phyloP scores from a whole-genome alignment of 306 rosid species.

The Citrullus mucosospermus region DNA sequence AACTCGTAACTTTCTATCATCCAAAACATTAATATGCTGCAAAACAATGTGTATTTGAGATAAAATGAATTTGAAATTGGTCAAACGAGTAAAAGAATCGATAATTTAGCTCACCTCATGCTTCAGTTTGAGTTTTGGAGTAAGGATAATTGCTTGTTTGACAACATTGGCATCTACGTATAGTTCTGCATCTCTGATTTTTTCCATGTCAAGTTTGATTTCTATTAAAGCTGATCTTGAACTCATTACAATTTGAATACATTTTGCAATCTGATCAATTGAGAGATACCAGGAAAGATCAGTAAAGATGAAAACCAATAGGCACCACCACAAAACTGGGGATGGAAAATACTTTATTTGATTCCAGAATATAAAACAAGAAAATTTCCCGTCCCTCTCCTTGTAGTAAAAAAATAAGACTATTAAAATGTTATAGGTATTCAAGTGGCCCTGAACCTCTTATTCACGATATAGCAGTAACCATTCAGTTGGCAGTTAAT shows the following conservation, averaged over 20 bases:
- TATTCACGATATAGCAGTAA: neutral
- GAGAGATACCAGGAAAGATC: neutral
- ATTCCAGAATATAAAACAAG: neutral
- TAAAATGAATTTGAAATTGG: constrained; percentile 9
- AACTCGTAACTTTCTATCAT: constrained; percentile 50
- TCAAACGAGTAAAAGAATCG: constrained; percentile 6
- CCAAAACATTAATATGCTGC: constrained; percentile 71
- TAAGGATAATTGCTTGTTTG: constrained; percentile 52
- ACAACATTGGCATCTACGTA: constrained; percentile 62
- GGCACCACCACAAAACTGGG: neutral
- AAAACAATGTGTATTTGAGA: constrained; percentile 17
- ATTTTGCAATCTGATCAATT: constrained; percentile 57
- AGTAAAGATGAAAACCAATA: neutral
- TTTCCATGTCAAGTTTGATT: constrained; percentile 56
- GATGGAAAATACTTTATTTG: neutral
- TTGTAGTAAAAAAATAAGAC: neutral
- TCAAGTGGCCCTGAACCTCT: neutral
- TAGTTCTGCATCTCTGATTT: constrained; percentile 49
- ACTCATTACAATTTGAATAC: constrained; percentile 45
- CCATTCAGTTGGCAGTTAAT: neutral
- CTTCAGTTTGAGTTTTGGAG: constrained; percentile 65
- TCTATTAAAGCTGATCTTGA: constrained; percentile 43
- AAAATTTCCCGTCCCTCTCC: neutral
- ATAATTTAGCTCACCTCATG: constrained; percentile 38
- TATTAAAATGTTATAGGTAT: neutral